phyloP scores from a whole-genome alignment of 495 filamentous ascomycete species.

The Barbatosphaeria neglecta region DNA sequence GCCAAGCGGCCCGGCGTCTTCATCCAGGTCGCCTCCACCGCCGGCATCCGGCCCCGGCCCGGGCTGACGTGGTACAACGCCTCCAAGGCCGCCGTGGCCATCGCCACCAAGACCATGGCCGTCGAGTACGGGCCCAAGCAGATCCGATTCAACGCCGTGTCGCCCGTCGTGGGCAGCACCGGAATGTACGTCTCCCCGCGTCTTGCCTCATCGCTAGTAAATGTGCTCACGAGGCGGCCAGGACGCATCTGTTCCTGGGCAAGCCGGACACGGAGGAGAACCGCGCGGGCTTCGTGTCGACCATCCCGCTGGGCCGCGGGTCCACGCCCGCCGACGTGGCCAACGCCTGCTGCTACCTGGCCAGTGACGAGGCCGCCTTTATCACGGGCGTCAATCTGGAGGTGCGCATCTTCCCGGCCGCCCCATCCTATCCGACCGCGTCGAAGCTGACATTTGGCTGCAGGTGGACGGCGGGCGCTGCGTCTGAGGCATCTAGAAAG shows the following conservation, averaged over 20 bases:
- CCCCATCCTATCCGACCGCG: neutral
- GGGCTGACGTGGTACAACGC: constrained; percentile 63
- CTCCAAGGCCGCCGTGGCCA: constrained; percentile 53
- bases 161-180: constrained; percentile 50
- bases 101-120: constrained; percentile 51
- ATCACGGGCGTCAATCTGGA: constrained; percentile 54
- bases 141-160: constrained; percentile 54
- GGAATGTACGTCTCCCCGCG: constrained; percentile 25
- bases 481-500: constrained; percentile 14
- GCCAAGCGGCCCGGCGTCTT: constrained; percentile 48
- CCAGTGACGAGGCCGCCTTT: constrained; percentile 55
- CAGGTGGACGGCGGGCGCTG: constrained; percentile 45
- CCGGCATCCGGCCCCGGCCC: constrained; percentile 50
- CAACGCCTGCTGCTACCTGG: constrained; percentile 54
- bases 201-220: neutral
- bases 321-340: constrained; percentile 55
- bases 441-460: neutral
- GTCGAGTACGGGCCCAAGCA: constrained; percentile 55
- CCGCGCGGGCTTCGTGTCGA: constrained; percentile 51
- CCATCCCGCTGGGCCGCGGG: constrained; percentile 53
- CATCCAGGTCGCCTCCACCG: constrained; percentile 57
- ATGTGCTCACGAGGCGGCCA: neutral
- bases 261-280: constrained; percentile 59
- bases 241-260: constrained; percentile 53
- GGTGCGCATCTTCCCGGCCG: neutral